Evolutionary conservation across 2,329 filamentous ascomycete genomes (phyloP).

Genomic region (Arachnomyces sp.): DNA sequence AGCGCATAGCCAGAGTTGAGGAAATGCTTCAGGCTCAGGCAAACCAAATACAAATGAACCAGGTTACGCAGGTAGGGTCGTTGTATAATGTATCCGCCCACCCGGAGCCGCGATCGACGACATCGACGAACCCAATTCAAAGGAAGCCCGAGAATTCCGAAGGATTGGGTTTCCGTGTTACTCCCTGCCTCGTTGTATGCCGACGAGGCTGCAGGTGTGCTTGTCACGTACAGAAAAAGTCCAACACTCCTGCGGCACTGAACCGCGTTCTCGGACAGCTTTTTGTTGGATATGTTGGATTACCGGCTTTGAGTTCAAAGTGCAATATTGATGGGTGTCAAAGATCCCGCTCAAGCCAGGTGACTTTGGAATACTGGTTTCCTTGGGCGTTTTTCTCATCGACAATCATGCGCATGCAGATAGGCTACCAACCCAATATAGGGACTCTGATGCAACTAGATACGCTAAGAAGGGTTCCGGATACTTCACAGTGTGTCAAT

Average conservation of each 20-base stretch:
- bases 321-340: constrained; percentile 18
- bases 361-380: constrained; percentile 28
- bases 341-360: constrained; percentile 14
- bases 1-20: constrained; percentile 21
- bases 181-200: constrained; percentile 10
- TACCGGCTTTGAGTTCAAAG: constrained; percentile 19
- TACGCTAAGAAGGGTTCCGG: constrained; percentile 22
- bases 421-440: constrained; percentile 15
- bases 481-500: constrained; percentile 23
- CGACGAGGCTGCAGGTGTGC: constrained; percentile 14
- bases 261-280: constrained; percentile 20
- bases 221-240: constrained; percentile 16
- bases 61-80: constrained; percentile 18
- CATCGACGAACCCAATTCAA: background rate
- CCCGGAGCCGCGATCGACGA: constrained; percentile 1
- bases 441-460: constrained; percentile 20
- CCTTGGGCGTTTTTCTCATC: constrained; percentile 24
- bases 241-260: constrained; percentile 14
- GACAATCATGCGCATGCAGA: constrained; percentile 20
- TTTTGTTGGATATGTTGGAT: constrained; percentile 22
- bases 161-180: constrained; percentile 8
- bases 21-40: constrained; percentile 18
- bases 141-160: background rate
- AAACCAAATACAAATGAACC: constrained; percentile 15
- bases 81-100: constrained; percentile 12